Evolutionary conservation across 73 alveolate species (phyloP).

Genomic region (Paramecium octaurelia): DNA sequence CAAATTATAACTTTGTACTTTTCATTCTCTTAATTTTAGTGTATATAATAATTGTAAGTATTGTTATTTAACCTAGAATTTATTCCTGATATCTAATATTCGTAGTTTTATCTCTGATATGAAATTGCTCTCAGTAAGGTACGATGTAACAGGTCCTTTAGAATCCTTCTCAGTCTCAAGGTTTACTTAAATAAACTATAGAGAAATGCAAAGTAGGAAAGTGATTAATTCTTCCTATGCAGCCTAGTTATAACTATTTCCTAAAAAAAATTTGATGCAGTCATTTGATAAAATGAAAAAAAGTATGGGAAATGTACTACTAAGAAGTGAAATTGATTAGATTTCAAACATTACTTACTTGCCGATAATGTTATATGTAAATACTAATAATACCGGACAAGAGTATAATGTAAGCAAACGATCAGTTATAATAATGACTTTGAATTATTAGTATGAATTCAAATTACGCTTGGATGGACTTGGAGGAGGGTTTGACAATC

Average conservation of each 20-base stretch:
- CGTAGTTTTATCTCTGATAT: neutral
- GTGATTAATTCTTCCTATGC: neutral
- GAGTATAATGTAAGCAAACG: neutral
- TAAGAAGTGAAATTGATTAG: neutral
- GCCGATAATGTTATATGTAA: neutral
- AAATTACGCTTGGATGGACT: neutral
- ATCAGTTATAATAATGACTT: neutral
- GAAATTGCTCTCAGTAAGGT: slow-evolving; percentile 7
- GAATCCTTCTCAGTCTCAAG: slow-evolving; percentile 14
- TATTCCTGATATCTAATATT: neutral
- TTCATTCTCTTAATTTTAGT: neutral
- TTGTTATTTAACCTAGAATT: neutral
- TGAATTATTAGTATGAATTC: slow-evolving; percentile 33
- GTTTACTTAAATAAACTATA: neutral
- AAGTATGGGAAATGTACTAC: neutral
- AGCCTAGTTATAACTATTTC: neutral
- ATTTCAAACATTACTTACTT: neutral
- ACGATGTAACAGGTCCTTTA: slow-evolving; percentile 11
- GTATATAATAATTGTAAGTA: neutral
- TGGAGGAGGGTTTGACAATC: neutral
- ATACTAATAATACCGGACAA: neutral
- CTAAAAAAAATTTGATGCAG: neutral
- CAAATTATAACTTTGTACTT: neutral
- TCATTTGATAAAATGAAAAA: neutral
- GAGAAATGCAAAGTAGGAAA: neutral